Conservation (phyloP, 805 yeast genomes). For the Hanseniaspora vineae region DNA sequence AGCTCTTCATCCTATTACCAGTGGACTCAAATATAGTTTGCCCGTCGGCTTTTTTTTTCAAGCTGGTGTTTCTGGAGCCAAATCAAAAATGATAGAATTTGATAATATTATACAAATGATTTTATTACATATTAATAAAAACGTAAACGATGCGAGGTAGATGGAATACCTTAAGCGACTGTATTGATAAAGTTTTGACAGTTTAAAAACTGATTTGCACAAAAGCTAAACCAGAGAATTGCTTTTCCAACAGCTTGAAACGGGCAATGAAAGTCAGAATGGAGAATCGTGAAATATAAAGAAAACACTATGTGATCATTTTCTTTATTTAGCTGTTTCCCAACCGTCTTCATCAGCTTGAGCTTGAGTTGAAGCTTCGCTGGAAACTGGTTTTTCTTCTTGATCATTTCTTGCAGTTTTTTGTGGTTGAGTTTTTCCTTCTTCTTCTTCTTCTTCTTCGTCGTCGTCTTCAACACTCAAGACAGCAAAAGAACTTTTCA, state of each 20-base stretch:
- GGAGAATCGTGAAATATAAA: neutral
- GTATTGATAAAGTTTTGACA: too few relatives aligned
- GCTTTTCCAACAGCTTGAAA: too few relatives aligned
- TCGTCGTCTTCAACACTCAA: conserved; percentile 26
- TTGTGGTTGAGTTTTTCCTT: conserved; percentile 9
- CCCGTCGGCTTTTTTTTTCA: neutral
- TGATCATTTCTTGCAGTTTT: neutral
- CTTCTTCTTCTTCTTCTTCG: conserved; percentile 38
- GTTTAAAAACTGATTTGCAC: too few relatives aligned
- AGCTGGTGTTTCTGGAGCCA: too few relatives aligned
- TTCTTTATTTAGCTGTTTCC: neutral
- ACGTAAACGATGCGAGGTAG: too few relatives aligned
- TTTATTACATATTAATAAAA: neutral
- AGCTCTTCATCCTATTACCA: conserved; percentile 19
- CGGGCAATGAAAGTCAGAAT: neutral
- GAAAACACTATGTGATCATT: neutral
- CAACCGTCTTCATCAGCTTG: neutral
- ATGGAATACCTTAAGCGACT: too few relatives aligned
- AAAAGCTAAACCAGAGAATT: too few relatives aligned
- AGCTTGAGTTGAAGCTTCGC: neutral
- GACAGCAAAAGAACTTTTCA: conserved; percentile 28
- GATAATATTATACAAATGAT: neutral
- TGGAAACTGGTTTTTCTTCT: neutral
- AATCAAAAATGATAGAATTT: neutral
- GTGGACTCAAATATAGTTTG: conserved; percentile 20